Evolutionary conservation across 768 basidiomycete genomes (phyloP).

Genomic region (Tylopilus plumbeoviolaceoides): DNA sequence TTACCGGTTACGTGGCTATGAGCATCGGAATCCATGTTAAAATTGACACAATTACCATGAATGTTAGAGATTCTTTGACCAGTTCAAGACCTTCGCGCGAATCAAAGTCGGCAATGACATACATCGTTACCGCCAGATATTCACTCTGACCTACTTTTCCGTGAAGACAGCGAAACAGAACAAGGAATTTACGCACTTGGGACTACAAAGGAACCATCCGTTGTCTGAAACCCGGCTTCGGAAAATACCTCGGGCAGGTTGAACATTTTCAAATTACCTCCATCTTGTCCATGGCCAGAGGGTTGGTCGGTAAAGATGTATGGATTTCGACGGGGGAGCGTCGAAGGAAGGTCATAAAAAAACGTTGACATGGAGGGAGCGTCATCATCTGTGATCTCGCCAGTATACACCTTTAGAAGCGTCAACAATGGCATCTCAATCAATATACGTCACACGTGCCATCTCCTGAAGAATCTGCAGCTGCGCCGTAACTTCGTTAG

Average conservation of each 20-base stretch:
- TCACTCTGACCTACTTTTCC: constrained; percentile 11
- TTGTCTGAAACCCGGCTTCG: constrained; percentile 37
- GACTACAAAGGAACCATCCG: constrained; percentile 53
- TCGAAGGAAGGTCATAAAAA: constrained; percentile 87
- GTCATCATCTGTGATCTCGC: constrained; percentile 51
- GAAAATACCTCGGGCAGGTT: constrained; percentile 29
- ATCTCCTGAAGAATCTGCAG: constrained; percentile 69
- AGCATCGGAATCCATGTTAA: not conserved
- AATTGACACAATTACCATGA: constrained; percentile 46
- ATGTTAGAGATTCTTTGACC: constrained; percentile 59
- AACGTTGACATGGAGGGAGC: constrained; percentile 56
- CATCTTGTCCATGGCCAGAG: constrained; percentile 22
- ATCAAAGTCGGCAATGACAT: constrained; percentile 78
- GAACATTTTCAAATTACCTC: constrained; percentile 18
- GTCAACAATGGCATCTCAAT: not conserved
- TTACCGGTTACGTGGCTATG: not conserved
- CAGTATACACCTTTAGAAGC: constrained; percentile 49
- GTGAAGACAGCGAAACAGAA: constrained; percentile 3
- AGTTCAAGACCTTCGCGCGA: constrained; percentile 52
- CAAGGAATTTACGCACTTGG: constrained; percentile 42
- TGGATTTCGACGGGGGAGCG: constrained; percentile 65
- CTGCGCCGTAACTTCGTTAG: constrained; percentile 50
- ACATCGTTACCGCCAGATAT: constrained; percentile 43
- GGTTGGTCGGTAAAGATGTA: constrained; percentile 60
- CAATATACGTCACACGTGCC: constrained; percentile 36